Base-by-base conservation (phyloP, 768 basidiomycete genomes). In the Boletellus ananas region DNA sequence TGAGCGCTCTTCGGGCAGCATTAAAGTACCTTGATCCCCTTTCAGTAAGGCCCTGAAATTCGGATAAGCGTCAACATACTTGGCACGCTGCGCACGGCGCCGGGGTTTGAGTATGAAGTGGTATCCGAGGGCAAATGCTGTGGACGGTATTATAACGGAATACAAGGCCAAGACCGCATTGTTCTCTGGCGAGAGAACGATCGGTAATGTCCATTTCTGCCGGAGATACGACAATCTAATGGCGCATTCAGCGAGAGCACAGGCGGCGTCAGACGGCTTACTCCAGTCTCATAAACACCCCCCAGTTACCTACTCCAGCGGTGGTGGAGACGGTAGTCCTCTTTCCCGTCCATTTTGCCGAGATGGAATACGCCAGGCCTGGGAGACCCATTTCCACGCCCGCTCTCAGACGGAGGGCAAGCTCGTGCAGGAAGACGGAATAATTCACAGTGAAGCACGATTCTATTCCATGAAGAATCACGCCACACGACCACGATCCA, bases 271-370 rank as follows among this genome's bases (percentile, higher is more conserved):
- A 49, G 21, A 9, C 6, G 23, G 31, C 66, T 62, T 58, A 86
- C 86, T 81, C 79, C 45, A 87, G 55, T 61, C 70, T 74, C 51
- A 84, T 63, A 27, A 77, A 65, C 43, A 86, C 74, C 10, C 79
- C 83, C 33, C 67, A 57, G 34, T 71, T 58, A 50, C 70, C 74
- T 39, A 80, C 62, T 37, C 73, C 71, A 34, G 81, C 70, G 23
- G 63, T 66, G 3, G 76, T 74, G 47, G 72, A 69, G 51, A 83
- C 65, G 54, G 75, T 70, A 41, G 64, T 69, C 29, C 62, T 69
- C 31, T 74, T 70, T 44, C 72, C 72, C 18, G 66, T 67, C 83
- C 84, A 87, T 37, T 68, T 68, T 51, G 78, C 73, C 46, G 72
- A 69, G 57, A 76, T 65, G 20, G 72, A 60, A 62, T 72, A 75